Conservation (phyloP, 106 monocot genomes). For the Dioscorea dumetorum region DNA sequence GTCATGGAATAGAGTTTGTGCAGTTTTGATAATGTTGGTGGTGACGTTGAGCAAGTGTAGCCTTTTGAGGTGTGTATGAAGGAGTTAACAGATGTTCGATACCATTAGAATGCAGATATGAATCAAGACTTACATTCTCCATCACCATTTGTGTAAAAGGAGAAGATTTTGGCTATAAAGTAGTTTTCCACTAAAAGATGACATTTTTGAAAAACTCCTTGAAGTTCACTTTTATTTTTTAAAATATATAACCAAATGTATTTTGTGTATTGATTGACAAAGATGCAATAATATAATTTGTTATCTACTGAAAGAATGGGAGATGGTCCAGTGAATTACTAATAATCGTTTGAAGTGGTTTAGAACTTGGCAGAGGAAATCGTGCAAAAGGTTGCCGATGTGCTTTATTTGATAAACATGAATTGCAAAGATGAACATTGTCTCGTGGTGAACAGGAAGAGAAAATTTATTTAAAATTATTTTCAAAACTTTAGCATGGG, state of each 20-base stretch:
- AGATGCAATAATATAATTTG: slow-evolving; percentile 17
- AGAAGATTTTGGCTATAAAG: slow-evolving; percentile 1
- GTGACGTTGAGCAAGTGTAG: background rate
- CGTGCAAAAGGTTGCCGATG: slow-evolving; percentile 8
- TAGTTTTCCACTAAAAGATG: slow-evolving; percentile 2
- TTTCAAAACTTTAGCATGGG: background rate
- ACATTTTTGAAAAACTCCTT: slow-evolving; percentile 5
- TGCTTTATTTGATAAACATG: slow-evolving; percentile 14
- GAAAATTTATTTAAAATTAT: background rate
- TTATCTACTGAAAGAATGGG: slow-evolving; percentile 3
- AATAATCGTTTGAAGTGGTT: background rate
- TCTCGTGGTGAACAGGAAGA: background rate
- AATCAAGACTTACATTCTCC: slow-evolving; percentile 1
- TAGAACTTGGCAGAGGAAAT: background rate
- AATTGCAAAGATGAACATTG: slow-evolving; percentile 3
- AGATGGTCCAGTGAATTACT: slow-evolving; percentile 10
- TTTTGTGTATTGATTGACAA: slow-evolving; percentile 20
- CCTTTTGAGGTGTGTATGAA: slow-evolving; percentile 7
- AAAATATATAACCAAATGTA: slow-evolving; percentile 26
- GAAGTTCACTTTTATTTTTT: slow-evolving; percentile 16
- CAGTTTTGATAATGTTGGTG: slow-evolving; percentile 18
- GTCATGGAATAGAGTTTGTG: slow-evolving; percentile 1
- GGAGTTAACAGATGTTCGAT: slow-evolving; percentile 12
- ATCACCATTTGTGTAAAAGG: slow-evolving; percentile 5
- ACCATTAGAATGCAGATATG: background rate